Base-by-base conservation (phyloP, 1,284 basidiomycete species). In the Ustilago bromivora region DNA sequence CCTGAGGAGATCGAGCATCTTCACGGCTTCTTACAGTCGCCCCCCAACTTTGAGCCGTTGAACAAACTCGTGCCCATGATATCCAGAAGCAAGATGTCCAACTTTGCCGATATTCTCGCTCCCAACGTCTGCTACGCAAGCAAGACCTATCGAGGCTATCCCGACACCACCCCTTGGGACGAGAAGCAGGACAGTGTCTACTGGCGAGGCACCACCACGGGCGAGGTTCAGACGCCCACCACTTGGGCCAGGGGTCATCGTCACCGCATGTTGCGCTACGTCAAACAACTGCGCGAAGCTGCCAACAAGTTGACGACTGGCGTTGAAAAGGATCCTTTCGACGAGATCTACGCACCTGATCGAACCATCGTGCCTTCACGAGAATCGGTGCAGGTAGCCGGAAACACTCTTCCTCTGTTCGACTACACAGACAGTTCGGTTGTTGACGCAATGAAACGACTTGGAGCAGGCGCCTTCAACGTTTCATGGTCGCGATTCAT, bases 251-350 rank as follows among this genome's bases (percentile, higher is more conserved):
- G 57, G 3, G 67, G 72, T 2, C 72, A 75, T 53, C 72, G 72
- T 12, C 72, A 75, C 13, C 67, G 72, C 3, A 65, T 66, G 64
- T 34, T 70, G 47, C 67, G 72, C 6, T 67, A 75, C 43, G 59
- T 64, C 57, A 75, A 71, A 57, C 72, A 75, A 58, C 64, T 75
- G 4, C 66, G 67, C 9, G 72, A 75, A 51, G 72, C 72, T 9
- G 60, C 67, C 56, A 63, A 51, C 60, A 70, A 70, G 49, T 53
- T 75, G 9, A 54, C 31, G 3, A 55, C 31, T 0, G 61, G 72
- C 3, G 57, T 60, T 34, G 72, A 75, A 38, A 28, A 38, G 41
- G 72, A 75, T 32, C 67, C 72, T 1, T 47, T 66, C 7, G 72
- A 75, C 32, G 6, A 31, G 19, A 55, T 59, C 34, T 66, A 61